phyloP scores from a whole-genome alignment of 1,284 basidiomycete species.

The Sporisorium reilianum region DNA sequence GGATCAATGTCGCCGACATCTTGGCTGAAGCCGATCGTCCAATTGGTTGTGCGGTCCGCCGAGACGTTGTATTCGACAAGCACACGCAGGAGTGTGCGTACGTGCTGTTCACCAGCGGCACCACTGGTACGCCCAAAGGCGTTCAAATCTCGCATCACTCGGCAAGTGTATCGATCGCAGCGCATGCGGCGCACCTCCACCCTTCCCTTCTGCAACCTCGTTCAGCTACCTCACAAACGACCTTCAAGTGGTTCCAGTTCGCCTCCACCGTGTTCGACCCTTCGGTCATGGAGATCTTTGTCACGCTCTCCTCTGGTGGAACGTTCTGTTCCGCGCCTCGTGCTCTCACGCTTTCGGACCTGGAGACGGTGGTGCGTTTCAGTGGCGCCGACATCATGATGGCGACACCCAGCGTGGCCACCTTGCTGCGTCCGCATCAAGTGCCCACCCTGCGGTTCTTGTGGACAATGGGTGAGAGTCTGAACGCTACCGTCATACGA shows the following conservation, averaged over 20 bases:
- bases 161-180: slow-evolving; percentile 16
- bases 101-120: slow-evolving; percentile 10
- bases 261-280: slow-evolving; percentile 40
- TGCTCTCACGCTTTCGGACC: slow-evolving; percentile 22
- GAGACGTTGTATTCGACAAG: not conserved
- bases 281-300: slow-evolving; percentile 38
- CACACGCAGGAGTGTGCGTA: slow-evolving; percentile 22
- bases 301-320: slow-evolving; percentile 20
- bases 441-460: slow-evolving; percentile 19
- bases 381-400: slow-evolving; percentile 37
- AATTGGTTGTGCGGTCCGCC: not conserved
- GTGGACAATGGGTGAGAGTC: slow-evolving; percentile 41
- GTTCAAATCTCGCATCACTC: slow-evolving; percentile 25
- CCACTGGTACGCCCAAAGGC: slow-evolving; percentile 23
- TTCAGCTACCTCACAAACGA: not conserved
- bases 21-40: not conserved
- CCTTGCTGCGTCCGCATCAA: slow-evolving; percentile 12
- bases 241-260: slow-evolving; percentile 39
- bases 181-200: slow-evolving; percentile 15
- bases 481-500: slow-evolving; percentile 21
- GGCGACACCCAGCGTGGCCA: slow-evolving; percentile 37
- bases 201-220: slow-evolving; percentile 7
- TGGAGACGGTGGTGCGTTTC: slow-evolving; percentile 18
- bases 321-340: slow-evolving; percentile 30
- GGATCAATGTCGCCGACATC: slow-evolving; percentile 16